Conservation (phyloP, 1,284 basidiomycete genomes). For the Schizophyllum amplum region DNA sequence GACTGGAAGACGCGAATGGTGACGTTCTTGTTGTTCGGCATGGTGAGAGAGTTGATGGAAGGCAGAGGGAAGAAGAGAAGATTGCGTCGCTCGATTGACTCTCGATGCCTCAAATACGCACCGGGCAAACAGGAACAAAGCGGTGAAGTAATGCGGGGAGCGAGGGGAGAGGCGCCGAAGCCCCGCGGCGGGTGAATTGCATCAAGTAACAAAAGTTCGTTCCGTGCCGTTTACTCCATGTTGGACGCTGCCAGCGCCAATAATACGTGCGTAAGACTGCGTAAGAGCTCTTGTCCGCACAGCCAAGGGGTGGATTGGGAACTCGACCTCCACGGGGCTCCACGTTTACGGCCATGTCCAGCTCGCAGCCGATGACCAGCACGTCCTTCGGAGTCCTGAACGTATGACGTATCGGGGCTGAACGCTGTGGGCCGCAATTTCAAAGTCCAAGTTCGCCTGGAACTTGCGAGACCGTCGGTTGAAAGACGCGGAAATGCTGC, state of each 20-base stretch:
- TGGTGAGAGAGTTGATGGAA: not conserved
- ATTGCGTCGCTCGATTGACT: not conserved
- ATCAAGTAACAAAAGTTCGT: no score
- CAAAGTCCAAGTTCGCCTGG: not conserved
- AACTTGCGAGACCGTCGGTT: not conserved
- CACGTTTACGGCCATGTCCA: not conserved
- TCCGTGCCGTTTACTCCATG: not conserved
- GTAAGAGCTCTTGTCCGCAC: not conserved
- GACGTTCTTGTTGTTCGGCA: slow-evolving; percentile 22
- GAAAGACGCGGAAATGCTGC: not conserved
- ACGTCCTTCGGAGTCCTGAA: not conserved
- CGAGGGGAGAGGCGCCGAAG: not conserved
- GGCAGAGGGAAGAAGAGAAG: not conserved
- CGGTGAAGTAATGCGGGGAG: not conserved
- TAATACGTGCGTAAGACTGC: not conserved
- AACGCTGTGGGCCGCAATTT: not conserved
- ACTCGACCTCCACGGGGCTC: not conserved
- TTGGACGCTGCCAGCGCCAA: not conserved
- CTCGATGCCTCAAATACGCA: not conserved
- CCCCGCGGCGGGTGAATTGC: not conserved
- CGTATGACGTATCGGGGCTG: not conserved
- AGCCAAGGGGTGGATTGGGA: not conserved
- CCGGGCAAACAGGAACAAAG: not conserved
- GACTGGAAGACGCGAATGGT: slow-evolving; percentile 27
- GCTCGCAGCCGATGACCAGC: not conserved